phyloP scores from a whole-genome alignment of 495 filamentous ascomycete species.

The Talaromyces wortmannii region DNA sequence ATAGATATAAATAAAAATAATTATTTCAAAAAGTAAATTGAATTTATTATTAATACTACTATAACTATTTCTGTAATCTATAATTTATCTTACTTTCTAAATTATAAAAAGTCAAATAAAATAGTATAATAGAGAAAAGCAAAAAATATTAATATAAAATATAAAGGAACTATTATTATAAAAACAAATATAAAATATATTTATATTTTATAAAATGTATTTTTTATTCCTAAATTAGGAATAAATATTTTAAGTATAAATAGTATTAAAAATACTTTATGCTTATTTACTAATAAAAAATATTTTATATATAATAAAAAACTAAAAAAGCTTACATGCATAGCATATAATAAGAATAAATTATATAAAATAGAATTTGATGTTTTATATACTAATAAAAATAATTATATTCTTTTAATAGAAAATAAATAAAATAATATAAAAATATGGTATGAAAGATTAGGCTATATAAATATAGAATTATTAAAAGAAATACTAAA shows the following conservation, averaged over 20 bases:
- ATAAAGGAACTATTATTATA: background rate
- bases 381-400: background rate
- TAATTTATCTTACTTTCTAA: background rate
- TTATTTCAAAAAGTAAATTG: slow-evolving; percentile 1
- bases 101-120: background rate
- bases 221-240: slow-evolving; percentile 1
- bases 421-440: background rate
- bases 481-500: background rate
- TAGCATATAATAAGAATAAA: background rate
- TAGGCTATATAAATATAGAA: slow-evolving; percentile 2
- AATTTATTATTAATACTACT: background rate
- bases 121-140: background rate
- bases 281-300: background rate
- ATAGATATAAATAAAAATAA: background rate
- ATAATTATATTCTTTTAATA: background rate
- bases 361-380: background rate
- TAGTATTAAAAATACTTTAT: background rate
- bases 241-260: background rate
- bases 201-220: background rate
- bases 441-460: background rate
- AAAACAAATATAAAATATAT: background rate
- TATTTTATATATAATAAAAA: background rate
- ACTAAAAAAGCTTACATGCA: background rate
- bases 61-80: background rate
- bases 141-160: background rate